These are phyloP conservation scores for Nyctanthes arbortristis DNA, from an alignment of 257 asterid genomes.

Conservation along the genomic window DNA sequence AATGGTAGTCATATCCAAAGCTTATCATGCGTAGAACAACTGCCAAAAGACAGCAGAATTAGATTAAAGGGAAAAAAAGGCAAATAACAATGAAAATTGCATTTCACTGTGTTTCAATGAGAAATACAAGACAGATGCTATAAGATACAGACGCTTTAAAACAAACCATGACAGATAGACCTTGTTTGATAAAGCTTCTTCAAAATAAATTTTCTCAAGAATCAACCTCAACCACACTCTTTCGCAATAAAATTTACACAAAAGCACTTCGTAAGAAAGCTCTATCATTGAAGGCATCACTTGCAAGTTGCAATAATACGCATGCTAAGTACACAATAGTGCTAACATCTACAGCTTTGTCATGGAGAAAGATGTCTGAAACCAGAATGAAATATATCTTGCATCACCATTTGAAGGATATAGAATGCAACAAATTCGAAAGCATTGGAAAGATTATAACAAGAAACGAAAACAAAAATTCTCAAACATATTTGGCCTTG, in stretches of 20 bases:
- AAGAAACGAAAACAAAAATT: neutral
- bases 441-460: neutral
- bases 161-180: conserved; percentile 17
- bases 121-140: conserved; percentile 9
- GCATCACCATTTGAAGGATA: conserved; percentile 1
- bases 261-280: no score
- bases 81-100: conserved; percentile 18
- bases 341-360: conserved; percentile 19
- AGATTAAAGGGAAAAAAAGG: neutral
- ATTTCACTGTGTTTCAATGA: neutral
- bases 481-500: neutral
- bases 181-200: no score
- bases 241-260: no score
- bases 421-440: conserved; percentile 1
- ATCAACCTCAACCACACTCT: no score
- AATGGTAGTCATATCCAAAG: conserved; percentile 93
- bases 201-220: no score
- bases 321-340: conserved; percentile 11
- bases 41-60: conserved; percentile 34
- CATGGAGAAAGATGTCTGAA: conserved; percentile 9
- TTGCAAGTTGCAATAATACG: neutral
- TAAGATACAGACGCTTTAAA: conserved; percentile 13
- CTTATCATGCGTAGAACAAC: conserved; percentile 97
- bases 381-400: conserved; percentile 5
- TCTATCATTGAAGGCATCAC: conserved; percentile 14